Conservation (phyloP, 495 filamentous ascomycete species). For the Lichina pygmaea region DNA sequence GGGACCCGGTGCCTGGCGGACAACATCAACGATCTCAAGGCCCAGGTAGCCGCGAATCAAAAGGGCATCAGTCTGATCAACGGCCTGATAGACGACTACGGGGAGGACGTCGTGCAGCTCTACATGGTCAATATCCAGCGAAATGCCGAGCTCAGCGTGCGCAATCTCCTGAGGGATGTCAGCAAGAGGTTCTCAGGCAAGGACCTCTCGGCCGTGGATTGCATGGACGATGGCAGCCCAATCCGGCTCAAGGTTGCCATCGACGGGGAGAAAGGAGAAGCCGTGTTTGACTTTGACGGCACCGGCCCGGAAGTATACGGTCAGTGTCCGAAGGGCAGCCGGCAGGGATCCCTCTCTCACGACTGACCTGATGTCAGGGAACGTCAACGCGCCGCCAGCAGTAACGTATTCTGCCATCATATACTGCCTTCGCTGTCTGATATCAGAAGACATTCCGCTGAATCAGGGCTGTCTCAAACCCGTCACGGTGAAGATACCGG, state of each 20-base stretch:
- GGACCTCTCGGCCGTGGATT: conserved; percentile 50
- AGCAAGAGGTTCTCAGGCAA: conserved; percentile 49
- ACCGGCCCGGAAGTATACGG: conserved; percentile 45
- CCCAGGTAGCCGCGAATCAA: conserved; percentile 86
- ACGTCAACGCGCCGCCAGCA: conserved; percentile 84
- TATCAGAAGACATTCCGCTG: conserved; percentile 77
- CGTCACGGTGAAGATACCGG: conserved; percentile 64
- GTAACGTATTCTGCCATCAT: conserved; percentile 92
- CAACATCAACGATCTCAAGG: conserved; percentile 89
- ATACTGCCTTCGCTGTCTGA: conserved; percentile 81
- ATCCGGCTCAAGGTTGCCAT: conserved; percentile 70
- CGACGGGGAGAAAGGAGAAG: conserved; percentile 56
- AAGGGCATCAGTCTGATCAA: conserved; percentile 85
- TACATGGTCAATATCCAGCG: conserved; percentile 90
- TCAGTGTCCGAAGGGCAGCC: neutral
- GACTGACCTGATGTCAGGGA: conserved; percentile 15
- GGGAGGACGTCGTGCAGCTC: conserved; percentile 71
- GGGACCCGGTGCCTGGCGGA: conserved; percentile 78
- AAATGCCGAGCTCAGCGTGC: conserved; percentile 70
- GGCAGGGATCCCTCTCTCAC: too few relatives aligned
- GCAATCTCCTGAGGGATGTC: conserved; percentile 58
- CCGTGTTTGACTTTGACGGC: conserved; percentile 71
- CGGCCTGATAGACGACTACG: conserved; percentile 65
- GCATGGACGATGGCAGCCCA: conserved; percentile 84
- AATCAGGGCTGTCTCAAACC: conserved; percentile 90